Evolutionary conservation across 2,329 filamentous ascomycete genomes (phyloP).

Genomic region (Aspergillus neotritici): DNA sequence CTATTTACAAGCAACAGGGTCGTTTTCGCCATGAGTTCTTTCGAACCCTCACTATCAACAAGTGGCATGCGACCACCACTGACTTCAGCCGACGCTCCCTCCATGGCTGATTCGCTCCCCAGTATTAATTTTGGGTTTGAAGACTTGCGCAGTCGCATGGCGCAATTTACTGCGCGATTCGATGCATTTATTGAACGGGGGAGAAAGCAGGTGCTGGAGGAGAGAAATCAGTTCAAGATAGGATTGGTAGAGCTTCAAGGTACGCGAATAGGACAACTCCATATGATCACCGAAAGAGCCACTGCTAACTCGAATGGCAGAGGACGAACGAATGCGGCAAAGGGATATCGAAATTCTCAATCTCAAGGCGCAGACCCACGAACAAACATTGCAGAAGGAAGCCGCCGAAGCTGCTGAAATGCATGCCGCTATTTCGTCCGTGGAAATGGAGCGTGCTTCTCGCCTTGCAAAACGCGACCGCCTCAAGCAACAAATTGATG

Average conservation of each 20-base stretch:
- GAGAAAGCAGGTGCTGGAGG: conserved; percentile 80
- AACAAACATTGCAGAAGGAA: conserved; percentile 54
- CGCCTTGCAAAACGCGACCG: conserved; percentile 52
- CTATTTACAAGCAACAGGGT: neutral
- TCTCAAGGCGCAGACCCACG: conserved; percentile 52
- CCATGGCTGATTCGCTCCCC: conserved; percentile 66
- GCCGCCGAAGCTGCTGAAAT: conserved; percentile 58
- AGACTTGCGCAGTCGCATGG: conserved; percentile 90
- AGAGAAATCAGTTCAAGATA: conserved; percentile 89
- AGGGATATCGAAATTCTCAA: conserved; percentile 74
- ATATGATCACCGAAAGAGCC: neutral
- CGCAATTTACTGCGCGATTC: conserved; percentile 82
- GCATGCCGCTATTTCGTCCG: conserved; percentile 53
- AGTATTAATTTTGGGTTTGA: conserved; percentile 95
- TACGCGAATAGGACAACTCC: conserved; percentile 35
- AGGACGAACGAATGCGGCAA: conserved; percentile 86
- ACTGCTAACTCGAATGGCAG: conserved; percentile 42
- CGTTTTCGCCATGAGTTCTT: conserved; percentile 34
- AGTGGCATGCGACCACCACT: conserved; percentile 49
- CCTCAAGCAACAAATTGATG: conserved; percentile 51
- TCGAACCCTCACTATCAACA: conserved; percentile 54
- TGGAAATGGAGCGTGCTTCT: conserved; percentile 52
- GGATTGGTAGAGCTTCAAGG: conserved; percentile 86
- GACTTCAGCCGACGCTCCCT: conserved; percentile 48
- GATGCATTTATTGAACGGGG: conserved; percentile 92